Base-by-base conservation (phyloP, 257 asterid genomes). In the Craterostigma plantagineum region DNA sequence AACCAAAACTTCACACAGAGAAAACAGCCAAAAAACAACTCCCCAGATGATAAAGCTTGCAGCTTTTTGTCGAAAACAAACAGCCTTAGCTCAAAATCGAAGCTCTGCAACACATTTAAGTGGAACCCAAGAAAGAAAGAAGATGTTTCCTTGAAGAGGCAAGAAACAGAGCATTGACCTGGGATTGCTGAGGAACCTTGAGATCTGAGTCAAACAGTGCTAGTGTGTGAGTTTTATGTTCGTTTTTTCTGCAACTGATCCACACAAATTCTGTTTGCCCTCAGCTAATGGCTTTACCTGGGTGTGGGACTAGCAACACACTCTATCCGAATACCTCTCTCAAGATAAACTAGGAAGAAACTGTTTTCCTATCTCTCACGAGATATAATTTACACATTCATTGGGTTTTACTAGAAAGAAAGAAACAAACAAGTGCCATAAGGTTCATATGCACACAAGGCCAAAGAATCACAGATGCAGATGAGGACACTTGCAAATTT, bases 381-480 rank as follows among this genome's bases (percentile, higher is more conserved):
- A n/a, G n/a, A n/a, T n/a, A n/a, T n/a, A n/a, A n/a, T n/a, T n/a
- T n/a, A n/a, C n/a, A n/a, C n/a, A n/a, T n/a, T n/a, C n/a, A n/a
- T n/a, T n/a, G n/a, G n/a, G n/a, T n/a, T n/a, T n/a, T n/a, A n/a
- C n/a, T n/a, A 23, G 30, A 23, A 23, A 23, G 61, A 70, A 63
- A 61, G 65, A 75, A 56, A 77, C 82, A 80, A 61, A 70, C 75
- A 63, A 34, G 48, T 71, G 62, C 63, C 53, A 59, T 60, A 61
- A 58, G 64, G 60, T 23, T 23, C 30, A 23, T 23, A 23, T 23
- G 30, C 30, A 23, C 30, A 53, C 56, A 50, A 70, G 67, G 74
- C 83, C 86, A 76, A 57, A 48, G 49, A 65, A 63, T 65, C 82
- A 56, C 83, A 62, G 68, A 56, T 60, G 55, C 66, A 67, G 72